A percentile compares a stretch with the other conserved stretches of the same genome.
phyloP scores from a whole-genome alignment of 2,329 filamentous ascomycete species.

The Tetracladium maxilliforme region DNA sequence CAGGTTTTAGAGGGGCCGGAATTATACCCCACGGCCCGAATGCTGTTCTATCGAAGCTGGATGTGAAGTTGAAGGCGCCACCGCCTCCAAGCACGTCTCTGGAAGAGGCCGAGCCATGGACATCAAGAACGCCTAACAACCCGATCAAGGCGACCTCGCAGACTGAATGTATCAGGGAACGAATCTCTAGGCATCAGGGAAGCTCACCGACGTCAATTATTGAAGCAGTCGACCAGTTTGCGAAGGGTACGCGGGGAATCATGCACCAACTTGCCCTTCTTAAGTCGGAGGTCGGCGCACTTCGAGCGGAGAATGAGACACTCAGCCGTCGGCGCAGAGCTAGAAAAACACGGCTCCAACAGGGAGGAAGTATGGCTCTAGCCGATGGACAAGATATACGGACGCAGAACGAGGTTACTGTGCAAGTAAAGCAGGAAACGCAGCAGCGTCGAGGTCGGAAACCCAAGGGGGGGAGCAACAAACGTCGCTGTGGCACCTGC shows the following conservation, averaged over 20 bases:
- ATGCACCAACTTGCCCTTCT: conserved; percentile 2
- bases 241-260: conserved; percentile 4
- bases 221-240: conserved; percentile 5
- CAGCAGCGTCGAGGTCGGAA: neutral
- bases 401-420: conserved; percentile 1
- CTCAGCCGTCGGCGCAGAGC: neutral
- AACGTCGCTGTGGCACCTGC: neutral
- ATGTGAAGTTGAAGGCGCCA: too few species aligned
- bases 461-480: neutral
- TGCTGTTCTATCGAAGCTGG: conserved; percentile 12
- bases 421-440: conserved; percentile 1
- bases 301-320: conserved; percentile 2
- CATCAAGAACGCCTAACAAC: conserved; percentile 5
- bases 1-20: conserved; percentile 12
- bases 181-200: conserved; percentile 4
- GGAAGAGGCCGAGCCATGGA: conserved; percentile 1
- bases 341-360: conserved; percentile 1
- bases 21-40: conserved; percentile 14
- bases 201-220: conserved; percentile 6
- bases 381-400: neutral
- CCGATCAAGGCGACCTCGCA: conserved; percentile 1
- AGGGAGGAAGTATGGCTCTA: conserved; percentile 2
- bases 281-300: neutral
- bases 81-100: conserved; percentile 1
- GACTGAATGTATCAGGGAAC: conserved; percentile 3